phyloP scores from a whole-genome alignment of 2,329 filamentous ascomycete genomes.

The Diaporthe citriasiana region DNA sequence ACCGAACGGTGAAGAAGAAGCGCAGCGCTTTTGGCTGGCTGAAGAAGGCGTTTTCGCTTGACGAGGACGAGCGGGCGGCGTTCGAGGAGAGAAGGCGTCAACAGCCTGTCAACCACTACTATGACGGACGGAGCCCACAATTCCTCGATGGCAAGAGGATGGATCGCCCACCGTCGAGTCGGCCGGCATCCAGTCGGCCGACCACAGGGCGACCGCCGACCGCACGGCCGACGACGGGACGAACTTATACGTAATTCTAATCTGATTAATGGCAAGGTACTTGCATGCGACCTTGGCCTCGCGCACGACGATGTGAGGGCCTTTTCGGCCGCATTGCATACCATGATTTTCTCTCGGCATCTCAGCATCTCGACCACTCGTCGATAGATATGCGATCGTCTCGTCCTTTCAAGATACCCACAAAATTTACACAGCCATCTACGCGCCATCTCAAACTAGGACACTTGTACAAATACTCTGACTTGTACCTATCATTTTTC shows the following conservation, averaged over 20 bases:
- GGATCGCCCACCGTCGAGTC: conserved; percentile 16
- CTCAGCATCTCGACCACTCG: conserved; percentile 6
- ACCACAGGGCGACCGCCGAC: conserved; percentile 22
- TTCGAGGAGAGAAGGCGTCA: conserved; percentile 70
- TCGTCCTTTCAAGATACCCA: conserved; percentile 29
- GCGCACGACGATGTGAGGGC: background rate
- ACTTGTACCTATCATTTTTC: background rate
- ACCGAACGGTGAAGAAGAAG: conserved; percentile 72
- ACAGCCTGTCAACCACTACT: conserved; percentile 62
- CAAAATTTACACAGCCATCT: background rate
- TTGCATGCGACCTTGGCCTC: background rate
- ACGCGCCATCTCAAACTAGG: conserved; percentile 6
- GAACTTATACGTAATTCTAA: conserved; percentile 22
- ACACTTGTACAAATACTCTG: background rate
- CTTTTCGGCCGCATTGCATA: conserved; percentile 5
- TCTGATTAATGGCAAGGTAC: conserved; percentile 20
- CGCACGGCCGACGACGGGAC: conserved; percentile 18
- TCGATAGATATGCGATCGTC: conserved; percentile 21
- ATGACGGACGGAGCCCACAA: conserved; percentile 64
- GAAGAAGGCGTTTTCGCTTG: conserved; percentile 76
- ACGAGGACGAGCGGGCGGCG: conserved; percentile 72
- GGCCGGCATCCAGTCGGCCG: conserved; percentile 9
- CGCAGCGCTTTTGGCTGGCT: conserved; percentile 77
- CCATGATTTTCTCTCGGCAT: conserved; percentile 6
- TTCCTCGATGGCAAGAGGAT: conserved; percentile 70